These are phyloP conservation scores for Xylariaceae sp. DNA, from an alignment of 2,329 filamentous ascomycete species.

Conservation along the genomic window DNA sequence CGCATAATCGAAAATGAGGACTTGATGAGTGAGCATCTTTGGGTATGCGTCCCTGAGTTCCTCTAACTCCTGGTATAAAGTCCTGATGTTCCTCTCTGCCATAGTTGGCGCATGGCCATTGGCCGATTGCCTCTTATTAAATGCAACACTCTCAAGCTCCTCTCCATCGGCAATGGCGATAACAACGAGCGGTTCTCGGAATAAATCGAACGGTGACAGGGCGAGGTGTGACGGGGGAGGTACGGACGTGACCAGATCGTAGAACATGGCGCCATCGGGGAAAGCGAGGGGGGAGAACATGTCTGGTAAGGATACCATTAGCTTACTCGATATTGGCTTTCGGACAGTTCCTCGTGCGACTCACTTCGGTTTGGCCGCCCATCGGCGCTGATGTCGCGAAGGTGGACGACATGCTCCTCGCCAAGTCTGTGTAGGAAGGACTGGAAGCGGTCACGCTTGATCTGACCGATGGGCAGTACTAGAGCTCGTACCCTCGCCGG, in stretches of 20 bases:
- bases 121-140: conserved; percentile 50
- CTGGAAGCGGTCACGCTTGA: conserved; percentile 76
- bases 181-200: conserved; percentile 76
- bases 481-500: conserved; percentile 87
- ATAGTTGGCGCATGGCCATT: conserved; percentile 46
- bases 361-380: conserved; percentile 80
- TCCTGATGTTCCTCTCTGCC: conserved; percentile 53
- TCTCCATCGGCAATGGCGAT: conserved; percentile 80
- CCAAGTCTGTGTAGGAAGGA: conserved; percentile 75
- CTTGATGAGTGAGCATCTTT: conserved; percentile 71
- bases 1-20: conserved; percentile 74
- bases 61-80: conserved; percentile 64
- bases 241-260: conserved; percentile 77
- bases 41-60: conserved; percentile 68
- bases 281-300: conserved; percentile 93
- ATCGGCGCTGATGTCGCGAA: conserved; percentile 85
- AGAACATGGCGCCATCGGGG: conserved; percentile 79
- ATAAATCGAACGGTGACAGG: conserved; percentile 84
- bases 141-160: conserved; percentile 55
- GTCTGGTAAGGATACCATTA: conserved; percentile 48
- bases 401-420: conserved; percentile 73
- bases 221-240: conserved; percentile 76
- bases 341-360: neutral
- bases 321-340: conserved; percentile 1
- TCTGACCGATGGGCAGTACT: conserved; percentile 79